These are phyloP conservation scores for Solanum hybrid DNA, from an alignment of 305 asterid species.

Conservation along the genomic window DNA sequence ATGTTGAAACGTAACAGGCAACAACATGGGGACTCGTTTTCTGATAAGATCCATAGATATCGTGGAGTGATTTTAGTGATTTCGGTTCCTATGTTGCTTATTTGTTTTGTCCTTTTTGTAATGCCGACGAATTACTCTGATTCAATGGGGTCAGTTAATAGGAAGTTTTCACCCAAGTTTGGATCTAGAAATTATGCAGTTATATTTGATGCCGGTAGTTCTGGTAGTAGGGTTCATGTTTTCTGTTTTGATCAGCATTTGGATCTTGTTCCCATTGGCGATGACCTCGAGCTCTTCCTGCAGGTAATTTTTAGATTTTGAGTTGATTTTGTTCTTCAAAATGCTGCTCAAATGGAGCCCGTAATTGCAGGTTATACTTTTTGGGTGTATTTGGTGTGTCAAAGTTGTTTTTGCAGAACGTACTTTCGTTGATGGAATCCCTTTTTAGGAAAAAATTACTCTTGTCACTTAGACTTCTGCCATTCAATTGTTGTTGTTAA, in stretches of 20 bases:
- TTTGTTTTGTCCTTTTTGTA: slow-evolving; percentile 55
- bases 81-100: slow-evolving; percentile 56
- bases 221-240: slow-evolving; percentile 70
- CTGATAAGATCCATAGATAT: slow-evolving; percentile 67
- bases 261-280: slow-evolving; percentile 42
- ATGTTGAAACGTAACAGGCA: slow-evolving; percentile 38
- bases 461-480: neutral
- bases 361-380: neutral
- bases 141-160: slow-evolving; percentile 28
- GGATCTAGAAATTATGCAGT: slow-evolving; percentile 36
- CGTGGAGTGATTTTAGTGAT: slow-evolving; percentile 62
- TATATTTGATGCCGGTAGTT: slow-evolving; percentile 64
- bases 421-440: neutral
- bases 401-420: neutral
- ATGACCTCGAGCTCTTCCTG: slow-evolving; percentile 32
- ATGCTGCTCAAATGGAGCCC: neutral
- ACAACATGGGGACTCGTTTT: slow-evolving; percentile 19
- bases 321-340: neutral
- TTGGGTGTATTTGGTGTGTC: neutral
- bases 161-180: slow-evolving; percentile 40
- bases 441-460: neutral
- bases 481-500: neutral
- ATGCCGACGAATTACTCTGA: slow-evolving; percentile 50
- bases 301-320: slow-evolving; percentile 20
- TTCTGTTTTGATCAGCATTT: slow-evolving; percentile 38